Conservation (phyloP, 805 yeast species). For the Metschnikowia arizonensis region DNA sequence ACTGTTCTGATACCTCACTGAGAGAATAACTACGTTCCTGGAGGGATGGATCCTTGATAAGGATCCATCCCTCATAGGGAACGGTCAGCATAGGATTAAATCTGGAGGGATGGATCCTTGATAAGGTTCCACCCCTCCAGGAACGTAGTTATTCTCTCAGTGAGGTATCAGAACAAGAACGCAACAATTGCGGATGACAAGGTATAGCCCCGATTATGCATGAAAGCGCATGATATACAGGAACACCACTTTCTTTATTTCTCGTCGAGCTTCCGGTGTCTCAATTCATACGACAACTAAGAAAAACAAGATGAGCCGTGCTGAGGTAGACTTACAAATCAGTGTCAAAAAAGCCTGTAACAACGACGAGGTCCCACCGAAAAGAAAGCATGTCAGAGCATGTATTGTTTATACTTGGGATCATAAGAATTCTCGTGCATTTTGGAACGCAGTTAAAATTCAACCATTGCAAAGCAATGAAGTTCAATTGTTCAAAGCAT, state of each 20-base stretch:
- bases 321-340: constrained; percentile 44
- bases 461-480: constrained; percentile 80
- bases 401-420: constrained; percentile 98
- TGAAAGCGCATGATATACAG: neutral
- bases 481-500: constrained; percentile 78
- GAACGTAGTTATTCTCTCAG: no score
- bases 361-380: constrained; percentile 85
- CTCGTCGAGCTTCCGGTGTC: constrained; percentile 7
- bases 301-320: constrained; percentile 36
- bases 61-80: no score
- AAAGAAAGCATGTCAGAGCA: constrained; percentile 92
- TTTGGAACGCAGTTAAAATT: constrained; percentile 78
- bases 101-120: no score
- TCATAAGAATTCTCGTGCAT: constrained; percentile 74
- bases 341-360: constrained; percentile 82
- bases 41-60: no score
- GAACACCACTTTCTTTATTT: neutral
- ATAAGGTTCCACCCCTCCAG: no score
- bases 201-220: constrained; percentile 2
- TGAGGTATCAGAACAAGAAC: no score
- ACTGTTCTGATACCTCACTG: no score
- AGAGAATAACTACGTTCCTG: no score
- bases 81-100: no score
- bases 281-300: neutral
- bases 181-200: constrained; percentile 1